Conservation (phyloP, 495 filamentous ascomycete genomes). For the Lophium mytilinum region DNA sequence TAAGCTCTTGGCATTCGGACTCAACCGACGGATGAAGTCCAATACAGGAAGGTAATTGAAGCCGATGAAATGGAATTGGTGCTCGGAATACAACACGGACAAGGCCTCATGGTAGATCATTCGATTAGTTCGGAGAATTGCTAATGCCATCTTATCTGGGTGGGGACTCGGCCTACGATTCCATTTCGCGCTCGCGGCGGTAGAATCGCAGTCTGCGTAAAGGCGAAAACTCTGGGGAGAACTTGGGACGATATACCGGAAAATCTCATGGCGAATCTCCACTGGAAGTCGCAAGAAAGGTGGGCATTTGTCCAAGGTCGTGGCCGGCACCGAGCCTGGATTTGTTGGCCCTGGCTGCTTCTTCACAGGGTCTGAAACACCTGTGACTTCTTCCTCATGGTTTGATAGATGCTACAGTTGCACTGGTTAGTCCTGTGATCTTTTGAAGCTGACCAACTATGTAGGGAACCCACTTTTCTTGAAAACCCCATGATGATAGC, state of each 20-base stretch:
- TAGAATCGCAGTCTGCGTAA: slow-evolving; percentile 25
- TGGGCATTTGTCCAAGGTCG: slow-evolving; percentile 12
- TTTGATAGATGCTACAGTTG: too few species aligned
- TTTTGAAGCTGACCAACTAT: too few species aligned
- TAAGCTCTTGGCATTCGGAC: slow-evolving; percentile 24
- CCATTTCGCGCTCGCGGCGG: slow-evolving; percentile 17
- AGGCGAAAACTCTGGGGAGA: slow-evolving; percentile 17
- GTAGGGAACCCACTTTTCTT: background rate
- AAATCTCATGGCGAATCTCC: slow-evolving; percentile 24
- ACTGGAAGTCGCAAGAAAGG: slow-evolving; percentile 19
- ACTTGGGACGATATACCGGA: slow-evolving; percentile 17
- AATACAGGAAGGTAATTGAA: slow-evolving; percentile 29
- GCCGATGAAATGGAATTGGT: slow-evolving; percentile 27
- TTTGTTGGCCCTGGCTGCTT: too few species aligned
- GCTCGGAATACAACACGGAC: slow-evolving; percentile 25
- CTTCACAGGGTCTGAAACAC: too few species aligned
- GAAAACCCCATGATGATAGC: background rate
- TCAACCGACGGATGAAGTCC: slow-evolving; percentile 26
- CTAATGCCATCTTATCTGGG: slow-evolving; percentile 16
- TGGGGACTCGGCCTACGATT: slow-evolving; percentile 11
- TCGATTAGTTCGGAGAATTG: slow-evolving; percentile 25
- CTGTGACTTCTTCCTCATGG: too few species aligned
- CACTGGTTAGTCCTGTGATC: too few species aligned
- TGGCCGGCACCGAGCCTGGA: too few species aligned
- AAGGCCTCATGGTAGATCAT: slow-evolving; percentile 26